Conservation (phyloP, 371 early-diverging fungal species). For the Mortierella sp. region DNA sequence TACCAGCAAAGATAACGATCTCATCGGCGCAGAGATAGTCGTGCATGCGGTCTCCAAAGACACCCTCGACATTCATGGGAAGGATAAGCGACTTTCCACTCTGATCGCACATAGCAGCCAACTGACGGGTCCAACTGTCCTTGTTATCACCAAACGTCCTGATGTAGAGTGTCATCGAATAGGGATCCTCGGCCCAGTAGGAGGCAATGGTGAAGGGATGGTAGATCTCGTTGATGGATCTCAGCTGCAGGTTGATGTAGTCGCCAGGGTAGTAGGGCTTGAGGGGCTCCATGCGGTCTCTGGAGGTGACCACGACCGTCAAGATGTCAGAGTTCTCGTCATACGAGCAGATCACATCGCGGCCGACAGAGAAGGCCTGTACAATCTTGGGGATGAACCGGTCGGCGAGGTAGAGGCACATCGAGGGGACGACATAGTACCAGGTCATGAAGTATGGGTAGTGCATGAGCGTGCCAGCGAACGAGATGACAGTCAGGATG, state of each 20-base stretch:
- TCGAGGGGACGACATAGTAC: slow-evolving; percentile 51
- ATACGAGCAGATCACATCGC: slow-evolving; percentile 33
- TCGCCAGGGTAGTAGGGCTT: slow-evolving; percentile 56
- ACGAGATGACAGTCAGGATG: slow-evolving; percentile 4
- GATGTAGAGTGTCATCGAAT: slow-evolving; percentile 47
- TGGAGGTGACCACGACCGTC: slow-evolving; percentile 31
- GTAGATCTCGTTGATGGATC: slow-evolving; percentile 22
- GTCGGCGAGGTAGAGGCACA: slow-evolving; percentile 46
- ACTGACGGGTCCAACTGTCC: slow-evolving; percentile 38
- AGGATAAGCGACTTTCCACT: slow-evolving; percentile 16
- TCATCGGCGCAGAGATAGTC: slow-evolving; percentile 36
- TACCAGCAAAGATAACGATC: slow-evolving; percentile 53
- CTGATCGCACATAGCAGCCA: slow-evolving; percentile 28
- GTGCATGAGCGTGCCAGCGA: slow-evolving; percentile 22
- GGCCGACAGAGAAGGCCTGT: slow-evolving; percentile 33
- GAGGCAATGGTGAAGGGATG: slow-evolving; percentile 56
- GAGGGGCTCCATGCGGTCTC: slow-evolving; percentile 33
- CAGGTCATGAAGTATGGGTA: slow-evolving; percentile 31
- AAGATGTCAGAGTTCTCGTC: slow-evolving; percentile 40
- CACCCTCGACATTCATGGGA: slow-evolving; percentile 37
- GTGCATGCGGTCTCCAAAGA: slow-evolving; percentile 47
- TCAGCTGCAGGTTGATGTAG: slow-evolving; percentile 41
- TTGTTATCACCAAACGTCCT: slow-evolving; percentile 33
- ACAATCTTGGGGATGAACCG: slow-evolving; percentile 47
- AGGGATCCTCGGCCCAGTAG: slow-evolving; percentile 55